Base-by-base conservation (phyloP, 176 grass and related monocot genomes). In the Ampelocalamus luodianensis region DNA sequence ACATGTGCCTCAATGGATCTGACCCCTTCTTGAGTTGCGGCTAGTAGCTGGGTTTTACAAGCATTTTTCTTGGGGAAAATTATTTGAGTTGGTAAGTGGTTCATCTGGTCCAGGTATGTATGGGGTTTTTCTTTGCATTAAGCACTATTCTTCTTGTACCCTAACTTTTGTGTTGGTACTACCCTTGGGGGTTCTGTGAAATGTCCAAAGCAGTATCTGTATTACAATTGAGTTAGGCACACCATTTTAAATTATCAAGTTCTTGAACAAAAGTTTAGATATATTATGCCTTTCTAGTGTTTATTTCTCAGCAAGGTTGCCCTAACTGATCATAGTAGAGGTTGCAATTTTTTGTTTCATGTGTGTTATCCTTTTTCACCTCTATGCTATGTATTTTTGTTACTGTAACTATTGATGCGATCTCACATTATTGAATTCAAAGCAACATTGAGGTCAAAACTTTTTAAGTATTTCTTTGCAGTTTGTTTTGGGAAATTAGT, bases 361-460 rank as follows among this genome's bases (percentile, higher is more conserved):
- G 11, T 32, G n/a, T 46, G 22, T 4, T 72, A 50, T 53, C 43
- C n/a, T 65, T 73, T 62, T 73, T 46, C 32, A 18, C 44, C 43
- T 74, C 0, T 22, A 2, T 73, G 18, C 17, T 45, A 65, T 78
- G 16, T 51, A 44, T 13, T 85, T 60, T 70, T 39, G 8, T n/a
- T 74, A 50, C 72, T 62, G 42, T 49, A 73, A 73, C 10, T 46
- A 37, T 16, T 55, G 26, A 38, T 89, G 37, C 46, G 17, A 38
- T 74, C 32, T 1, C 32, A 13, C 26, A 62, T 49, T 40, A 43
- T 4, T 16, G 11, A 68, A 60, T 51, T 62, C 22, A 80, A 40
- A 68, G 27, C 5, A 29, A 16, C 9, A 24, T 23, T 15, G 12
- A 43, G 32, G 42, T 34, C 18, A 50, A 44, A 55, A 54, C 23